phyloP scores from a whole-genome alignment of 495 filamentous ascomycete species.

The Schizothecium vesticola region DNA sequence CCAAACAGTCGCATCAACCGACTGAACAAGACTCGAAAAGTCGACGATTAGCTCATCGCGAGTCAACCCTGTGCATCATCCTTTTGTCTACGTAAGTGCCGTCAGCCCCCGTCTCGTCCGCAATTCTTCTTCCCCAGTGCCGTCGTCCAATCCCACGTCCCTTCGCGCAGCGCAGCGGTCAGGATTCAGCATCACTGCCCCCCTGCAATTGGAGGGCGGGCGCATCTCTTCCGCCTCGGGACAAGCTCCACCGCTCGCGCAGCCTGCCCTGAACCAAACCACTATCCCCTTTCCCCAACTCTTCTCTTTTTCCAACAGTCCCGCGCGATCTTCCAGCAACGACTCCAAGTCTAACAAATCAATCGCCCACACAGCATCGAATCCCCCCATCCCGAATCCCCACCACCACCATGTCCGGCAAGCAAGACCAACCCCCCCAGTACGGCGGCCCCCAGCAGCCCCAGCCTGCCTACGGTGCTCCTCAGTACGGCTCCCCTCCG shows the following conservation, averaged over 20 bases:
- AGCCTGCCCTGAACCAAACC: not conserved
- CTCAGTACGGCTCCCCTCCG: constrained; percentile 6
- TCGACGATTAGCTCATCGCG: not conserved
- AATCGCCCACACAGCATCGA: not conserved
- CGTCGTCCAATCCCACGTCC: not conserved
- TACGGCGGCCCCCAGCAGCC: constrained; percentile 24
- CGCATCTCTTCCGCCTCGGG: not conserved
- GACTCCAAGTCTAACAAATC: not conserved
- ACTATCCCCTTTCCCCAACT: not conserved
- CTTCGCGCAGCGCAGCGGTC: not conserved
- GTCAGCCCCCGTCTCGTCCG: not conserved
- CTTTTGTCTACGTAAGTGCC: not conserved
- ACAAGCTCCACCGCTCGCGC: not conserved
- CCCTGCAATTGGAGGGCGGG: not conserved
- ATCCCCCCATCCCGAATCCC: not conserved
- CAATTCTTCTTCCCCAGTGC: not conserved
- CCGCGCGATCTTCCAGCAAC: not conserved
- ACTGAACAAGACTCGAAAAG: not conserved
- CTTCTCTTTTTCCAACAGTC: not conserved
- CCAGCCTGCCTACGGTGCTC: constrained; percentile 14
- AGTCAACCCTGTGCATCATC: no score
- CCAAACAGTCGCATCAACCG: not conserved
- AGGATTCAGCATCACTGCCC: not conserved
- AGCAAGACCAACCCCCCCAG: constrained; percentile 40
- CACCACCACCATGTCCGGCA: constrained; percentile 29